These are phyloP conservation scores for Helicostylum pulchrum DNA, from an alignment of 192 early-diverging fungal genomes.

Conservation along the genomic window DNA sequence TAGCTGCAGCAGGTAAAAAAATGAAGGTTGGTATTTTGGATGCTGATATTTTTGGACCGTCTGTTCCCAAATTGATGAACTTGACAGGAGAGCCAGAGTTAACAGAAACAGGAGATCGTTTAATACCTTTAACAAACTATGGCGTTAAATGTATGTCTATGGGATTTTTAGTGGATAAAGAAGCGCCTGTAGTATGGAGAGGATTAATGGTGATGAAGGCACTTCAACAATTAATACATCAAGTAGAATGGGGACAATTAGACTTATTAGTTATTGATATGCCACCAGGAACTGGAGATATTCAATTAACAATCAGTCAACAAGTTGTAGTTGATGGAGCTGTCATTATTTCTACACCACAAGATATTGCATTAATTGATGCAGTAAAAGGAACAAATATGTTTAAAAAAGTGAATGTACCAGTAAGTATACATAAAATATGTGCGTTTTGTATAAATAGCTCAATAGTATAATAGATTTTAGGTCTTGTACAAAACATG, in stretches of 20 bases:
- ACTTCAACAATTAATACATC: constrained; percentile 78
- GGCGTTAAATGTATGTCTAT: constrained; percentile 90
- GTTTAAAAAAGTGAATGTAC: constrained; percentile 80
- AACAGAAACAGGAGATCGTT: constrained; percentile 47
- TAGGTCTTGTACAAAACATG: constrained; percentile 91
- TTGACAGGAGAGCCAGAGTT: constrained; percentile 69
- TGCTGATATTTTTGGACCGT: constrained; percentile 92
- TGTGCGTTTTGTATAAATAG: too few species aligned
- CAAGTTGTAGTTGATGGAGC: constrained; percentile 68
- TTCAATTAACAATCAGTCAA: constrained; percentile 81
- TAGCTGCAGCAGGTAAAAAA: constrained; percentile 59
- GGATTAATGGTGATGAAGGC: constrained; percentile 96
- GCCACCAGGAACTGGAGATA: constrained; percentile 93
- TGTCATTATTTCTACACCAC: constrained; percentile 87
- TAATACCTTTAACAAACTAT: constrained; percentile 79
- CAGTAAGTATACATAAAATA: constrained; percentile 49
- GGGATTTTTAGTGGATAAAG: constrained; percentile 79
- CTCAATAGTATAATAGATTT: constrained; percentile 50
- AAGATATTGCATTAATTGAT: constrained; percentile 84
- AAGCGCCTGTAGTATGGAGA: constrained; percentile 81
- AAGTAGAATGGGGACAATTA: constrained; percentile 75
- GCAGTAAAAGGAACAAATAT: constrained; percentile 76
- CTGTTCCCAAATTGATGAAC: constrained; percentile 83
- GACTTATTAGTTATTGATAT: constrained; percentile 86
- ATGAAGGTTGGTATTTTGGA: constrained; percentile 73